Percentiles rank a stretch among this genome's conserved stretches.
phyloP scores from a whole-genome alignment of 805 yeast genomes.

The Lipomyces kockii region DNA sequence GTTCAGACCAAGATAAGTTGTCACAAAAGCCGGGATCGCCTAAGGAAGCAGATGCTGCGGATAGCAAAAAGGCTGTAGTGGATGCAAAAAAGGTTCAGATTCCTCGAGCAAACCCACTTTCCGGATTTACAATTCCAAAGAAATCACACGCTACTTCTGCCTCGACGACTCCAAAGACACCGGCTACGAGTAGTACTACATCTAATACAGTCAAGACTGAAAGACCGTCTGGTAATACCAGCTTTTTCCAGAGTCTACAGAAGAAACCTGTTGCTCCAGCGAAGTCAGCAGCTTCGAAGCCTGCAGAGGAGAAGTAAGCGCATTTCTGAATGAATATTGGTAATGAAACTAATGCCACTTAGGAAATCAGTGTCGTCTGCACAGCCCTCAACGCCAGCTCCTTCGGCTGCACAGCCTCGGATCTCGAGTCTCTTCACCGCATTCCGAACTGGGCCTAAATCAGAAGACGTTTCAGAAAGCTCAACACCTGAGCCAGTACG shows the following conservation, averaged over 20 bases:
- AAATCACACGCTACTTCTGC: conserved; percentile 6
- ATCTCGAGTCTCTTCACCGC: conserved; percentile 12
- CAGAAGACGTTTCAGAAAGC: conserved; percentile 13
- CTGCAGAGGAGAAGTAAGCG: conserved; percentile 10
- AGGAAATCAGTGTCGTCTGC: conserved; percentile 9
- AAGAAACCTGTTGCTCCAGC: conserved; percentile 15
- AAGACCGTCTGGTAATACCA: conserved; percentile 17
- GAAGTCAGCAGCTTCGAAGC: not conserved
- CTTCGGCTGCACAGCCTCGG: conserved; percentile 14
- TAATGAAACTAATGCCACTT: not conserved
- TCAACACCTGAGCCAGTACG: conserved; percentile 10
- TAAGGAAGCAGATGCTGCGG: not conserved
- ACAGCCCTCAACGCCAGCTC: conserved; percentile 11
- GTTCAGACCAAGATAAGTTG: conserved; percentile 10
- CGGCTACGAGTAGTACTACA: not conserved
- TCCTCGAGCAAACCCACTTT: conserved; percentile 7
- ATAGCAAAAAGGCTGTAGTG: not conserved
- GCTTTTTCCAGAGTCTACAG: conserved; percentile 33
- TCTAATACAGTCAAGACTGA: not conserved
- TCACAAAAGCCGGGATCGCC: conserved; percentile 6
- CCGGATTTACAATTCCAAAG: conserved; percentile 23
- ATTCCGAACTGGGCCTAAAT: conserved; percentile 2
- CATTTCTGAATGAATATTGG: not conserved
- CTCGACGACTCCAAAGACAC: conserved; percentile 5
- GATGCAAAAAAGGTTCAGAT: conserved; percentile 13